phyloP scores from a whole-genome alignment of 352 stramenopile genomes.

The Blastocystis sp. region DNA sequence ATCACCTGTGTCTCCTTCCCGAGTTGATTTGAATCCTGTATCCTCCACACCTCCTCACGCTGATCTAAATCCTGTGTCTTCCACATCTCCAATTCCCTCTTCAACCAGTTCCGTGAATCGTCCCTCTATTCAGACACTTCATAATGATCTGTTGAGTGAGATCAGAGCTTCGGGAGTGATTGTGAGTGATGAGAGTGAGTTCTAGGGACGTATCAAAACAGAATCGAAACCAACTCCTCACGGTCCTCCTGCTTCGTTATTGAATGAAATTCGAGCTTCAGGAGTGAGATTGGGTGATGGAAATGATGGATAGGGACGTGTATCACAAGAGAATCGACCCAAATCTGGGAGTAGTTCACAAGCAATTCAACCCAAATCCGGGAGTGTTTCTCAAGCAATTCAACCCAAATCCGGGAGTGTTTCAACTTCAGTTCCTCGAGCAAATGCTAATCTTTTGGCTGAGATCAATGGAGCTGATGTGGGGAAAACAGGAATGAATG shows the following conservation, averaged over 20 bases:
- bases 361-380: background rate
- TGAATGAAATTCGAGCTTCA: constrained; percentile 17
- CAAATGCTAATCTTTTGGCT: background rate
- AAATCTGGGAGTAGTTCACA: background rate
- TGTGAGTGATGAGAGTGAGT: too few species aligned
- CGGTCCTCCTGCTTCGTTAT: background rate
- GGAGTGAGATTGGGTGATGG: background rate
- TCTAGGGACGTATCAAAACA: too few species aligned
- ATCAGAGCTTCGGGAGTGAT: background rate
- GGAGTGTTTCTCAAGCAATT: background rate
- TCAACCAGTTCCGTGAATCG: background rate
- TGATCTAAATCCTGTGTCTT: too few species aligned
- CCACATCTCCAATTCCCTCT: background rate
- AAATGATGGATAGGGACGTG: background rate
- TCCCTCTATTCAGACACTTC: background rate
- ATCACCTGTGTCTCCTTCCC: background rate
- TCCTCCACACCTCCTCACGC: background rate
- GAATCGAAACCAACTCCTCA: too few species aligned
- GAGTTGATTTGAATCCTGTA: too few species aligned
- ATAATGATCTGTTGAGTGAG: background rate
- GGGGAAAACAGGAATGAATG: background rate
- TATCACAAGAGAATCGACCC: background rate
- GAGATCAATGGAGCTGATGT: constrained; percentile 15
- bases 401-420: background rate
- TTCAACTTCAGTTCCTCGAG: background rate